A percentile compares a stretch with the other conserved stretches of the same genome.
Evolutionary conservation across 1,284 basidiomycete species (phyloP).

Genomic region (Cystobasidiaceae sp.): DNA sequence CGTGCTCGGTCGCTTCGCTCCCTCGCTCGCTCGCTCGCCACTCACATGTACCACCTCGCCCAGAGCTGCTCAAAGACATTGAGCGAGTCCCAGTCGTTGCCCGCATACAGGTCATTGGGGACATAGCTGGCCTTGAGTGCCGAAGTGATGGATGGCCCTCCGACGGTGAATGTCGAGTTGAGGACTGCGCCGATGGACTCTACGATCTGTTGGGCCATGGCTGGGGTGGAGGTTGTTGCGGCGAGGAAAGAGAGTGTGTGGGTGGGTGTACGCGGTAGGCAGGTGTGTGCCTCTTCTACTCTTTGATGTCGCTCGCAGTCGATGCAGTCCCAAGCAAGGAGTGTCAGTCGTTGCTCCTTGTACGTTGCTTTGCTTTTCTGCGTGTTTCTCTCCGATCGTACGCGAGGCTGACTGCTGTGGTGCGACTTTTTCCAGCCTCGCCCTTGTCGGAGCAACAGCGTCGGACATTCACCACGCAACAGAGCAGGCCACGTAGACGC

Average conservation of each 20-base stretch:
- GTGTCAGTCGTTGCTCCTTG: no score
- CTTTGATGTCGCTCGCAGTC: no score
- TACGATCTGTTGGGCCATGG: constrained; percentile 27
- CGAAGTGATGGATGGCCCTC: constrained; percentile 14
- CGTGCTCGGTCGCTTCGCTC: background rate
- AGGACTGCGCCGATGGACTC: constrained; percentile 19
- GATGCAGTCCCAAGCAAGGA: no score
- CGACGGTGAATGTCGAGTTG: constrained; percentile 26
- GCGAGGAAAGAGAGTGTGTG: background rate
- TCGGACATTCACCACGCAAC: no score
- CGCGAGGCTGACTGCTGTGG: no score
- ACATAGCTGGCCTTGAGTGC: constrained; percentile 16
- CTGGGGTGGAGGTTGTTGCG: background rate
- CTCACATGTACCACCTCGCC: constrained; percentile 66
- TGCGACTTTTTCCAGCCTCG: no score
- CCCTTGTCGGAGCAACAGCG: no score
- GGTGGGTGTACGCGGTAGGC: no score
- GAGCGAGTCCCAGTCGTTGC: constrained; percentile 22
- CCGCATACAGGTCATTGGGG: constrained; percentile 27
- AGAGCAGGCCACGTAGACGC: no score
- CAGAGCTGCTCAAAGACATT: constrained; percentile 28
- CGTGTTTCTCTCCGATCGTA: no score
- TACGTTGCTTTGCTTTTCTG: no score
- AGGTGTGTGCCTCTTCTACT: no score
- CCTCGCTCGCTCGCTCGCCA: constrained; percentile 48